Conservation (phyloP, 305 asterid genomes). For the Plantago coronopus region DNA sequence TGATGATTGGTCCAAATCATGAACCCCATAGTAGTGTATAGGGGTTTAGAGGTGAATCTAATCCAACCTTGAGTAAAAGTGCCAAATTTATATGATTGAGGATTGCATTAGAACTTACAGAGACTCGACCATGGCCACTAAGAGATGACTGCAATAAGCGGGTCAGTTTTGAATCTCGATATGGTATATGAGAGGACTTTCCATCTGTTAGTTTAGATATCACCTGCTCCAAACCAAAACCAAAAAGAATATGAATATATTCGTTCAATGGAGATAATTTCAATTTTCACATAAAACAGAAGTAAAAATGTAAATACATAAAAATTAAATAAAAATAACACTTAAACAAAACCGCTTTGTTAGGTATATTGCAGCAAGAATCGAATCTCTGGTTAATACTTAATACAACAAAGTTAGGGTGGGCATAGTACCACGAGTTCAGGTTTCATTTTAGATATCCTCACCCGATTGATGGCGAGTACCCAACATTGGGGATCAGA, state of each 20-base stretch:
- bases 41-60: neutral
- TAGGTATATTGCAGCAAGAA: no score
- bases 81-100: no score
- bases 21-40: neutral
- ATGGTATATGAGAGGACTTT: slow-evolving; percentile 77
- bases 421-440: neutral
- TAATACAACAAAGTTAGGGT: neutral
- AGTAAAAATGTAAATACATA: neutral
- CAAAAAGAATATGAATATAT: slow-evolving; percentile 1
- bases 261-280: slow-evolving; percentile 1
- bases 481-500: neutral
- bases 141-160: slow-evolving; percentile 84
- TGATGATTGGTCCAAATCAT: neutral
- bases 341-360: no score
- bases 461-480: neutral
- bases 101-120: slow-evolving; percentile 45
- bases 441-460: neutral
- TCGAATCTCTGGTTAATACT: no score
- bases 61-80: no score
- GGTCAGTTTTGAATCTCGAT: slow-evolving; percentile 81
- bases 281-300: neutral
- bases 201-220: slow-evolving; percentile 77
- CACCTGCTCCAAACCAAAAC: slow-evolving; percentile 42
- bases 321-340: no score
- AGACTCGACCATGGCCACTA: slow-evolving; percentile 78